Conservation (phyloP, 169 alveolate genomes). For the Eimeria mitis region DNA sequence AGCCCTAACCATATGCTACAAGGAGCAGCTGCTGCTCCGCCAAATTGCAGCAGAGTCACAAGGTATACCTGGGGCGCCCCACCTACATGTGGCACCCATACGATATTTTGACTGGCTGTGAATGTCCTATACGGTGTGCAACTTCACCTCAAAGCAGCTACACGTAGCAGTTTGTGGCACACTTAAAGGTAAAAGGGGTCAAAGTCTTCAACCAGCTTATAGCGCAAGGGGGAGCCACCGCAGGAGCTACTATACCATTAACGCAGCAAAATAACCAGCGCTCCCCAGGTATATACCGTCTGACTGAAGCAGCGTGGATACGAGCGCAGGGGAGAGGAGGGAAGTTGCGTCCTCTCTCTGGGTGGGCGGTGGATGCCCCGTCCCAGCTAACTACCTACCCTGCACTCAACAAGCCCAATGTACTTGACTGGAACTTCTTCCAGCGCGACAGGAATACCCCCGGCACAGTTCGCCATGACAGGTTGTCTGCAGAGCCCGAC, state of each 20-base stretch:
- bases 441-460: conserved; percentile 1
- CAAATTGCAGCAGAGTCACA: background rate
- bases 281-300: background rate
- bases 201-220: background rate
- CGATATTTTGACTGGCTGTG: background rate
- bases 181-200: background rate
- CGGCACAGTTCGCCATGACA: background rate
- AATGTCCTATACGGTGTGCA: background rate
- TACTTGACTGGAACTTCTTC: background rate
- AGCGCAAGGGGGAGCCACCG: background rate
- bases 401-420: background rate
- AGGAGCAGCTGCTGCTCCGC: background rate
- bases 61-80: background rate
- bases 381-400: background rate
- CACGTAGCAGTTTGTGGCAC: background rate
- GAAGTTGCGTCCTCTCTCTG: background rate
- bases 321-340: background rate
- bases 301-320: background rate
- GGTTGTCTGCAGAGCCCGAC: background rate
- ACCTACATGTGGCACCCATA: background rate
- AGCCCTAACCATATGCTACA: background rate
- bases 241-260: background rate
- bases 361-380: background rate
- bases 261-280: background rate
- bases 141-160: background rate